These are phyloP conservation scores for Coniochaeta prunicola DNA, from an alignment of 2,329 filamentous ascomycete species.

Conservation along the genomic window DNA sequence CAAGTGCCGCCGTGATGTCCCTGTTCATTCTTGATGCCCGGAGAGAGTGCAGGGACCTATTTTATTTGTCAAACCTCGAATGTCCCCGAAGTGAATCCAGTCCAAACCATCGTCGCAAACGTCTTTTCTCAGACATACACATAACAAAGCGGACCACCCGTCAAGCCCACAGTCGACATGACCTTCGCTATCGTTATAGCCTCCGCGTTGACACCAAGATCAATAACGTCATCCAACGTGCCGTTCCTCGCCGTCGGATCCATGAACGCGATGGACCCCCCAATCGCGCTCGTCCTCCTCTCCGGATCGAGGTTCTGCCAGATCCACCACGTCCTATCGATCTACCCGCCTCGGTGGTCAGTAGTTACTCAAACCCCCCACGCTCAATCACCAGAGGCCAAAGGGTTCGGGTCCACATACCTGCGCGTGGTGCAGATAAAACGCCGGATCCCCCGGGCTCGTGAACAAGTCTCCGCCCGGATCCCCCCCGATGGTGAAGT, in stretches of 20 bases:
- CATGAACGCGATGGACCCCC: constrained; percentile 14
- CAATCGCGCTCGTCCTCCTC: constrained; percentile 11
- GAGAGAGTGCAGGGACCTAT: too few species aligned
- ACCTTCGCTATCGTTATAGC: background rate
- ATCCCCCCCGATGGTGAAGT: constrained; percentile 23
- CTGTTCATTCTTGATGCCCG: too few species aligned
- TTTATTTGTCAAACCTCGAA: too few species aligned
- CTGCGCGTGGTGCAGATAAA: constrained; percentile 2
- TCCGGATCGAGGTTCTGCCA: constrained; percentile 16
- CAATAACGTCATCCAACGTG: constrained; percentile 15
- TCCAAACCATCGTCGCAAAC: background rate
- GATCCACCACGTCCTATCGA: constrained; percentile 18
- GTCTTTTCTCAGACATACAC: background rate
- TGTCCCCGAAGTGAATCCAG: too few species aligned
- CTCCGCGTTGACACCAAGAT: constrained; percentile 8
- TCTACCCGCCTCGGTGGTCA: constrained; percentile 1
- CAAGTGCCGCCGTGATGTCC: too few species aligned
- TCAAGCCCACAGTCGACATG: constrained; percentile 12
- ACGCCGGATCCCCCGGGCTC: constrained; percentile 3
- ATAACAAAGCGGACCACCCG: constrained; percentile 9
- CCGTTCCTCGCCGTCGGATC: constrained; percentile 15
- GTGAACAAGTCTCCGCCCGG: constrained; percentile 12
- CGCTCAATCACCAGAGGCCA: background rate
- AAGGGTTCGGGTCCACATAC: background rate
- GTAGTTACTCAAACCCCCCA: background rate